Base-by-base conservation (phyloP, 768 basidiomycete genomes). In the Mycena maculata region DNA sequence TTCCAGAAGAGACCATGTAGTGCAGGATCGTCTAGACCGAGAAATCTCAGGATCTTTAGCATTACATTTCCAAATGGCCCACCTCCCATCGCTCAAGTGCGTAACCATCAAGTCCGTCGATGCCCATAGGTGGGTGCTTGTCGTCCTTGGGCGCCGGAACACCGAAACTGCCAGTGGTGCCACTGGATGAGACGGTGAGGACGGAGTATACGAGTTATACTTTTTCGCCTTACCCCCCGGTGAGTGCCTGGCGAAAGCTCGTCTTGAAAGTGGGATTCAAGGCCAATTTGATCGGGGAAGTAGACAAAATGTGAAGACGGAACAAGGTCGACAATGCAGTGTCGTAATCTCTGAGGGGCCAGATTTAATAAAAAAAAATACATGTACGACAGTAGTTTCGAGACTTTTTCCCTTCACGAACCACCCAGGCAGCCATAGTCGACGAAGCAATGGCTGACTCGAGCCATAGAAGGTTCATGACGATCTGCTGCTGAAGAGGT, bases 1-100 rank as follows among this genome's bases (percentile, higher is more conserved):
- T 89, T 15, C 90, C 93, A 33, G 93, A 97, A 11, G 94, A 96
- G 4, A 99, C 98, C 96, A 99, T 98, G 75, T 94, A 99, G 78
- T 98, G 95, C 47, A 99, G 85, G 73, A 99, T 97, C 0, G 95
- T 96, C 96, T 99, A 67, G 31, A 30, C 38, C 49, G 44, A 68
- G 56, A 66, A 42, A 53, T 44, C 60, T 20, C 30, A 63, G 48
- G 39, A 41, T 44, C 28, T 60, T 45, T 30, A 18, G 1, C 33
- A 22, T 13, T 57, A 50, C 23, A 18, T 36, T 44, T 23, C 3
- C 25, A 28, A 16, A 8, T 22, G 52, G 75, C 84, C 68, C 69
- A 92, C 95, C 88, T 98, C 95, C 95, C 95, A 98, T 67, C 94
- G 86, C 72, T 93, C 92, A 44, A 94, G 81, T 1, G 96, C 94